These are phyloP conservation scores for Arabidopsis lyrata DNA, from an alignment of 441 rosid species.

Conservation along the genomic window DNA sequence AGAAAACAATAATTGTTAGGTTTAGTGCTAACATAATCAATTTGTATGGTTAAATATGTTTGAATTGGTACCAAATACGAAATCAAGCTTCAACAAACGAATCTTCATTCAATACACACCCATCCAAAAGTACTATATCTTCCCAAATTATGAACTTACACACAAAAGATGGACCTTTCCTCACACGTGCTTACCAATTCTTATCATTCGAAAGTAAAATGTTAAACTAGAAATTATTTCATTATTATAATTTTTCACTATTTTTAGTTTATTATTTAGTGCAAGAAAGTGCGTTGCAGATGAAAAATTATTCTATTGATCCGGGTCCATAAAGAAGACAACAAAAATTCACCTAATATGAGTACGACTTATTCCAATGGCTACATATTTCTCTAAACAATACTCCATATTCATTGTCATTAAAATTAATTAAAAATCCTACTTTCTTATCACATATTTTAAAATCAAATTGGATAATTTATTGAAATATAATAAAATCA, in stretches of 20 bases:
- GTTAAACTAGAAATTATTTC: not conserved
- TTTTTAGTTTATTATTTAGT: not conserved
- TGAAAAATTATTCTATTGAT: conserved; percentile 13
- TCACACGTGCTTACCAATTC: conserved; percentile 29
- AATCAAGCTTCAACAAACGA: conserved; percentile 23
- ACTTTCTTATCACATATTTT: not conserved
- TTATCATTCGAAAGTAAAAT: conserved; percentile 3
- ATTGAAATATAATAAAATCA: not conserved
- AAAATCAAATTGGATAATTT: not conserved
- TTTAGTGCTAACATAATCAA: not conserved
- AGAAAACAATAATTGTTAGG: not conserved
- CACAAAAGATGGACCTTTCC: not conserved
- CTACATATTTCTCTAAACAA: not conserved
- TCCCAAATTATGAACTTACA: not conserved
- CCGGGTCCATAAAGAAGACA: conserved; percentile 38
- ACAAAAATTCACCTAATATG: conserved; percentile 36
- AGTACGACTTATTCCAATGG: conserved; percentile 31
- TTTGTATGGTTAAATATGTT: not conserved
- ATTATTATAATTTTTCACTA: not conserved
- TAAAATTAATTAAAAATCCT: no score
- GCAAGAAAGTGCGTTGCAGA: conserved; percentile 19
- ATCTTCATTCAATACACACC: conserved; percentile 3
- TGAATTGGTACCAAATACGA: conserved; percentile 2
- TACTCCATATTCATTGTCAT: not conserved
- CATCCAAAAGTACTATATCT: conserved; percentile 7